phyloP scores from a whole-genome alignment of 192 early-diverging fungal species.

The Neocallimastix lanati region DNA sequence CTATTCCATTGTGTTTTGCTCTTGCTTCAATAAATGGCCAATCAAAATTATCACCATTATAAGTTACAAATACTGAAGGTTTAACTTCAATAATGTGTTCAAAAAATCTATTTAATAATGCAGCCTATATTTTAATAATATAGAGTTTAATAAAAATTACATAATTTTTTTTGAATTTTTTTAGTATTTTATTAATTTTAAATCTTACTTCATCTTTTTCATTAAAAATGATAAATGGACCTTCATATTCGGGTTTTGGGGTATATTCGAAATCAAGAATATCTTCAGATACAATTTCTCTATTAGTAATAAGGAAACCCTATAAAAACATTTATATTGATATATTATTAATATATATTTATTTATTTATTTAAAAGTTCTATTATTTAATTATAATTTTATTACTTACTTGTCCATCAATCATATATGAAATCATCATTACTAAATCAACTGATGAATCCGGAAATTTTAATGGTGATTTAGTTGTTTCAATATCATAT shows the following conservation, averaged over 20 bases:
- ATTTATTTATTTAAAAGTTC: no score
- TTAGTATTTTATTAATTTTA: neutral
- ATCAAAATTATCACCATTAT: conserved; percentile 99
- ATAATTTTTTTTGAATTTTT: no score
- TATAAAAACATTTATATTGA: conserved; percentile 7
- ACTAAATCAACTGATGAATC: conserved; percentile 74
- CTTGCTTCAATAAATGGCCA: conserved; percentile 90
- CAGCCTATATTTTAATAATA: conserved; percentile 16
- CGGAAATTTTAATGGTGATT: conserved; percentile 93
- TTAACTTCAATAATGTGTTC: conserved; percentile 65
- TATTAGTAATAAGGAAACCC: conserved; percentile 94
- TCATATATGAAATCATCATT: conserved; percentile 99
- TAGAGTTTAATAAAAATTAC: no score
- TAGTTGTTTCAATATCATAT: conserved; percentile 97
- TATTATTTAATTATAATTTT: neutral
- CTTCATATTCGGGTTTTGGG: conserved; percentile 84
- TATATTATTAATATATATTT: no score
- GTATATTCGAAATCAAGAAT: conserved; percentile 97
- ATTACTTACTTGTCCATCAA: conserved; percentile 67
- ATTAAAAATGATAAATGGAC: conserved; percentile 93
- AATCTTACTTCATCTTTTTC: conserved; percentile 67
- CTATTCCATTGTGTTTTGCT: conserved; percentile 58
- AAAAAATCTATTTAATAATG: conserved; percentile 70
- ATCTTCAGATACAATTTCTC: conserved; percentile 78
- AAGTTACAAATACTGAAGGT: conserved; percentile 83